phyloP scores from a whole-genome alignment of 352 stramenopile genomes.

The Pythium plurisporium region DNA sequence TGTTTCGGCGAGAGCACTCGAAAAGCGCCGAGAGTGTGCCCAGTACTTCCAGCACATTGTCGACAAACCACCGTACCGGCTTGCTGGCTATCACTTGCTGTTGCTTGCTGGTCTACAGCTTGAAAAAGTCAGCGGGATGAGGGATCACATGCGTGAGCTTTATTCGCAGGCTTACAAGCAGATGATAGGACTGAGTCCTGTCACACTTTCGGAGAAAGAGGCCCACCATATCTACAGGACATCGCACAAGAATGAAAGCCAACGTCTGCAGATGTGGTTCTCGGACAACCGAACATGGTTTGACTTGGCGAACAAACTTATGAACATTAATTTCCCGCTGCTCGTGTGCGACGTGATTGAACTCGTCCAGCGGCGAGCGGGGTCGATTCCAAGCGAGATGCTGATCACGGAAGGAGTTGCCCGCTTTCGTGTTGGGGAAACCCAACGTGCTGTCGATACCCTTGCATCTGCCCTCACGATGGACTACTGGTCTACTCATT shows the following conservation, averaged over 20 bases:
- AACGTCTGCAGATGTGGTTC: slow-evolving; percentile 54
- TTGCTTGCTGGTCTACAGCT: slow-evolving; percentile 55
- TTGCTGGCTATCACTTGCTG: slow-evolving; percentile 50
- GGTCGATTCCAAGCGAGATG: slow-evolving; percentile 19
- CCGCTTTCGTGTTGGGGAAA: slow-evolving; percentile 34
- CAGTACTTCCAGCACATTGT: slow-evolving; percentile 72
- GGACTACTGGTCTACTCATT: slow-evolving; percentile 40
- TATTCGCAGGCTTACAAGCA: slow-evolving; percentile 56
- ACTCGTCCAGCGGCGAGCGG: slow-evolving; percentile 22
- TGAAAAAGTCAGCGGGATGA: slow-evolving; percentile 35
- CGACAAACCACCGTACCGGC: slow-evolving; percentile 45
- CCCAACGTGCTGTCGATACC: slow-evolving; percentile 22
- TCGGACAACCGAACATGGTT: slow-evolving; percentile 53
- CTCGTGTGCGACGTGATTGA: slow-evolving; percentile 33
- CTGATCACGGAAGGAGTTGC: slow-evolving; percentile 42
- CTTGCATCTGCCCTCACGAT: slow-evolving; percentile 34
- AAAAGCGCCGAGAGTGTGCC: slow-evolving; percentile 53
- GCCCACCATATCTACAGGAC: slow-evolving; percentile 55
- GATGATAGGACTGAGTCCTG: slow-evolving; percentile 41
- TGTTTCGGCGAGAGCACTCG: slow-evolving; percentile 44
- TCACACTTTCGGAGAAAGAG: slow-evolving; percentile 44
- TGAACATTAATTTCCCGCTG: slow-evolving; percentile 39
- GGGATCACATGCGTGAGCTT: slow-evolving; percentile 37
- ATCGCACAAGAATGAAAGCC: slow-evolving; percentile 59
- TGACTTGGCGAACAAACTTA: slow-evolving; percentile 46